A percentile compares a stretch with the other conserved stretches of the same genome.
Conservation (phyloP, 164 flowering plant genomes). For the Vitis riparia region DNA sequence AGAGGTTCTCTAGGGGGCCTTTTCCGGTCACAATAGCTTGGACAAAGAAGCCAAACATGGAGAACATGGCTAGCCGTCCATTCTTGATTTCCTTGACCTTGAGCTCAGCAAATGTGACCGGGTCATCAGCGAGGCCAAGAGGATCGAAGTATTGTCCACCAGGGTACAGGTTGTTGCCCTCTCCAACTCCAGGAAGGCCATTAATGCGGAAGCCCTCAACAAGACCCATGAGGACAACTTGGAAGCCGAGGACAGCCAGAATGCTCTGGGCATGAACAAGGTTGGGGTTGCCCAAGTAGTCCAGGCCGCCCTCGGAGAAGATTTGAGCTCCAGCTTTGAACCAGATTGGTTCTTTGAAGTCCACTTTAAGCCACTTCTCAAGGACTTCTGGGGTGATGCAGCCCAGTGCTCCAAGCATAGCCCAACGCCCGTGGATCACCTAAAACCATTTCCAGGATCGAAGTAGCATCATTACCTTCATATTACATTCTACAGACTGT, state of each 20-base stretch:
- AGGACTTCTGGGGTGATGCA: slow-evolving; percentile 75
- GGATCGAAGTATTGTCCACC: slow-evolving; percentile 83
- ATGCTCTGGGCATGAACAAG: slow-evolving; percentile 83
- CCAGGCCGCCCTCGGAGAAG: slow-evolving; percentile 75
- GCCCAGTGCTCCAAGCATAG: slow-evolving; percentile 80
- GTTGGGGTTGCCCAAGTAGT: slow-evolving; percentile 79
- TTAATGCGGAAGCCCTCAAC: slow-evolving; percentile 76
- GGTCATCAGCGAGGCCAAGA: slow-evolving; percentile 74
- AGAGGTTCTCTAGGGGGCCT: slow-evolving; percentile 70
- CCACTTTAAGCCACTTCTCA: slow-evolving; percentile 62
- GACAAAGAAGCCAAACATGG: slow-evolving; percentile 83
- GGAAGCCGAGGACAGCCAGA: slow-evolving; percentile 66
- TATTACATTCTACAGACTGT: too few relatives aligned
- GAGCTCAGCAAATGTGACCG: slow-evolving; percentile 68
- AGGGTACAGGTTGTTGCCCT: slow-evolving; percentile 73
- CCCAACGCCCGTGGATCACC: slow-evolving; percentile 85
- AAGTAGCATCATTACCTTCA: neutral
- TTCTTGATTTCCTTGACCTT: slow-evolving; percentile 86
- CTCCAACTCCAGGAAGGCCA: slow-evolving; percentile 67
- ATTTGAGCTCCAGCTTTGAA: slow-evolving; percentile 80
- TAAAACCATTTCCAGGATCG: slow-evolving; percentile 1
- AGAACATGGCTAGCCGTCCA: slow-evolving; percentile 78
- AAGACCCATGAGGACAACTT: slow-evolving; percentile 70
- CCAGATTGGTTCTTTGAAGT: slow-evolving; percentile 81
- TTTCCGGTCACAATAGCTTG: slow-evolving; percentile 77